Conservation (phyloP, 1,284 basidiomycete species). For the Xerocomus tenax region DNA sequence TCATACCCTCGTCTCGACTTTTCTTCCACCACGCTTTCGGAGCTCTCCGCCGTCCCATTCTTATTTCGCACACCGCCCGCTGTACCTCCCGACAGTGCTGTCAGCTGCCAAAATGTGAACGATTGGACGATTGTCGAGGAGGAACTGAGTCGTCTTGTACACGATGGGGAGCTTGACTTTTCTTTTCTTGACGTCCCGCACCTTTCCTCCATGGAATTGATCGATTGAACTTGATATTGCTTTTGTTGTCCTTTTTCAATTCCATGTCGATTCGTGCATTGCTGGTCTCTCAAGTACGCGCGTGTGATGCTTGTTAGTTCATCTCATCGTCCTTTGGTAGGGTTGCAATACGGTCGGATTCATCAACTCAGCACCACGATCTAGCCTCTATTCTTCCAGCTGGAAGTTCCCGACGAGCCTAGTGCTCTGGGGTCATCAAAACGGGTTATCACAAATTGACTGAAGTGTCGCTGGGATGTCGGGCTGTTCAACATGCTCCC, state of each 20-base stretch:
- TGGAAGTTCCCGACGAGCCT: slow-evolving; percentile 40
- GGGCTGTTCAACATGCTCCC: not conserved
- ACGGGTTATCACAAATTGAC: no score
- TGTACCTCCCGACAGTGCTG: slow-evolving; percentile 1
- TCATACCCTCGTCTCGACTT: slow-evolving; percentile 13
- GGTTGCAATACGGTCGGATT: slow-evolving; percentile 28
- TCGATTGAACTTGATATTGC: slow-evolving; percentile 4
- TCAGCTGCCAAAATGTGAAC: not conserved
- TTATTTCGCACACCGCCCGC: slow-evolving; percentile 23
- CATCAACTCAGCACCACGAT: not conserved
- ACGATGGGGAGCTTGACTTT: slow-evolving; percentile 22
- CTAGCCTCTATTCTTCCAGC: not conserved
- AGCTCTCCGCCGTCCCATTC: slow-evolving; percentile 31
- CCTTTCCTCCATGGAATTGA: slow-evolving; percentile 16
- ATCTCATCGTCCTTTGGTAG: slow-evolving; percentile 24
- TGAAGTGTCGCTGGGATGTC: slow-evolving; percentile 18
- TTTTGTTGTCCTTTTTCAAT: slow-evolving; percentile 4
- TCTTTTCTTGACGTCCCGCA: slow-evolving; percentile 25
- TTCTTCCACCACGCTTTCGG: slow-evolving; percentile 11
- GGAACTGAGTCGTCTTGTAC: slow-evolving; percentile 20
- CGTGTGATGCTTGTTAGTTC: not conserved
- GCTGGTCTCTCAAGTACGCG: not conserved
- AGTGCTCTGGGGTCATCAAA: slow-evolving; percentile 35
- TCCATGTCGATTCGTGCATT: not conserved
- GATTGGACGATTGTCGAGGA: slow-evolving; percentile 21